Evolutionary conservation across 139 green algal genomes (phyloP).

Genomic region (Mychonastes homosphaera): DNA sequence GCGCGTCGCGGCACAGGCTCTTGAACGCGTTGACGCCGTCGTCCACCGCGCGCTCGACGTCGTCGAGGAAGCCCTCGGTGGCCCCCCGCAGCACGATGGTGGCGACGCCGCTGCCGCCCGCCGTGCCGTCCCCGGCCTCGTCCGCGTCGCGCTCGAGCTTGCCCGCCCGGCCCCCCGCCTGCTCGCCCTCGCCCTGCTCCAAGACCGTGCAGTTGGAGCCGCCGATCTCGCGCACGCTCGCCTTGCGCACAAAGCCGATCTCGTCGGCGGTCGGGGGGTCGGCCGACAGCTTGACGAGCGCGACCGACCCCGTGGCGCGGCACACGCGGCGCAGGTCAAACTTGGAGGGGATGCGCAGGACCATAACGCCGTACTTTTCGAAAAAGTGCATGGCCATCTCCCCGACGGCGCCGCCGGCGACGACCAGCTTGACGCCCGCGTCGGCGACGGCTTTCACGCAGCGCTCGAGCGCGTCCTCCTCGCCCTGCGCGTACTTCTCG

Average conservation of each 20-base stretch:
- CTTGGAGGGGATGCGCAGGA: constrained; percentile 83
- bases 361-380: constrained; percentile 78
- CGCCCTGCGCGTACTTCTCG: constrained; percentile 73
- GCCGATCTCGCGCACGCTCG: constrained; percentile 74
- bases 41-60: constrained; percentile 93
- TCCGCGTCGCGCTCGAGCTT: too few species aligned
- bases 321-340: constrained; percentile 94
- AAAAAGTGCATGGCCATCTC: constrained; percentile 99
- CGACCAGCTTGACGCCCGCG: constrained; percentile 52
- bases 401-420: constrained; percentile 68
- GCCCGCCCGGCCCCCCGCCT: too few species aligned
- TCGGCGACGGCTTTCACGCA: constrained; percentile 76
- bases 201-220: constrained; percentile 71
- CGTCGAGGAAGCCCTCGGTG: constrained; percentile 86
- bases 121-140: too few species aligned
- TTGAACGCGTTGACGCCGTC: constrained; percentile 95
- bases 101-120: constrained; percentile 39
- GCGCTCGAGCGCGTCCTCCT: constrained; percentile 86
- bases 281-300: constrained; percentile 58
- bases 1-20: constrained; percentile 71
- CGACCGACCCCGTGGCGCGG: constrained; percentile 59
- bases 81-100: constrained; percentile 87
- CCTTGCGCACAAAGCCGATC: constrained; percentile 60
- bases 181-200: constrained; percentile 56
- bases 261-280: constrained; percentile 60